Percentiles rank a stretch among this genome's conserved stretches.
phyloP scores from a whole-genome alignment of 2,329 filamentous ascomycete genomes.

The Ophiocordyceps unilateralis region DNA sequence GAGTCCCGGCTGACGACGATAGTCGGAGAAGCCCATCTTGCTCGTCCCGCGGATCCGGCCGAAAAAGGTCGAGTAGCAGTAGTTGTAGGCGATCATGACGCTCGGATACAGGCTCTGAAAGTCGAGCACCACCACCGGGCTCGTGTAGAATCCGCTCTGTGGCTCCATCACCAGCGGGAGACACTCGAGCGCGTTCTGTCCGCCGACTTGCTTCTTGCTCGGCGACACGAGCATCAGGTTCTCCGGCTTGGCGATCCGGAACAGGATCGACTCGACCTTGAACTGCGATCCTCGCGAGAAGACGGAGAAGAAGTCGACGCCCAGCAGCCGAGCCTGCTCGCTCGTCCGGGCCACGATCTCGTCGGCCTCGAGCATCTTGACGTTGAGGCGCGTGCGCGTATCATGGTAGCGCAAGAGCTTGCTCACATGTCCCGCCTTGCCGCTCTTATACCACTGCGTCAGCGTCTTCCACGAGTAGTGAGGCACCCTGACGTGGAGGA shows the following conservation, averaged over 20 bases:
- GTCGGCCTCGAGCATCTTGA: conserved; percentile 84
- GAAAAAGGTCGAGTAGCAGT: conserved; percentile 93
- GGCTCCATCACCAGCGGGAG: conserved; percentile 95
- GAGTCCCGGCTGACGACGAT: conserved; percentile 57
- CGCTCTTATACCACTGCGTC: conserved; percentile 64
- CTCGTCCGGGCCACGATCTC: conserved; percentile 79
- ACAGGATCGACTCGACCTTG: conserved; percentile 98
- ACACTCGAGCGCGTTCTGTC: conserved; percentile 88
- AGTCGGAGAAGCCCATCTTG: conserved; percentile 90
- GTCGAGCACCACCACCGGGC: conserved; percentile 77
- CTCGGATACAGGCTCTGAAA: conserved; percentile 95
- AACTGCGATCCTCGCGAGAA: conserved; percentile 91
- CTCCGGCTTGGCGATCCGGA: conserved; percentile 92
- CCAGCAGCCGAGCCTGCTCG: conserved; percentile 82
- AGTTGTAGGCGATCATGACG: conserved; percentile 98
- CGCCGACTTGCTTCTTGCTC: conserved; percentile 77
- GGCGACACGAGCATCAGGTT: conserved; percentile 85
- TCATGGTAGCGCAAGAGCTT: conserved; percentile 68
- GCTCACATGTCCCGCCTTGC: conserved; percentile 48
- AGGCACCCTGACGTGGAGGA: conserved; percentile 73
- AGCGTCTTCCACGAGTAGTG: conserved; percentile 69
- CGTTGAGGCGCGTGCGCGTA: conserved; percentile 57
- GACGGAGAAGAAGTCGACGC: conserved; percentile 93
- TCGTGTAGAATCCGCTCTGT: conserved; percentile 83
- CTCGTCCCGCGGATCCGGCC: conserved; percentile 67